A percentile compares a stretch with the other conserved stretches of the same genome.
Evolutionary conservation across 148 eudicot genomes (phyloP).

Genomic region (Nepenthes gracilis): DNA sequence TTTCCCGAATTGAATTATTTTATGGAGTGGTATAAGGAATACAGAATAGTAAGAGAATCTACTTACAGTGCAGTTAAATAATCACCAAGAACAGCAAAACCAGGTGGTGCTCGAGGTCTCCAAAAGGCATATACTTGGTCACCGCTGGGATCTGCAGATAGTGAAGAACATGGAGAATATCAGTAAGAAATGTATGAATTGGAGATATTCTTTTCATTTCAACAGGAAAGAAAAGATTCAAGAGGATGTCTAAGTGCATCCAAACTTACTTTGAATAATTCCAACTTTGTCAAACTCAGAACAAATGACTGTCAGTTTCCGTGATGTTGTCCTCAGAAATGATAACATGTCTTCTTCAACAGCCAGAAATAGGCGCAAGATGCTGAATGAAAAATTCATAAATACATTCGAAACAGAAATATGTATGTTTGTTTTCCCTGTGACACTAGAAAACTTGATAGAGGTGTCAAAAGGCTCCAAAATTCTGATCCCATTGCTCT

Average conservation of each 20-base stretch:
- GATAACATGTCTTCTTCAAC: slow-evolving; percentile 88
- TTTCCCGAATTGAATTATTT: neutral
- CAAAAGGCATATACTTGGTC: slow-evolving; percentile 77
- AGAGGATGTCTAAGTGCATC: slow-evolving; percentile 4
- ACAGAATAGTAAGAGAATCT: neutral
- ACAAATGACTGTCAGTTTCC: slow-evolving; percentile 73
- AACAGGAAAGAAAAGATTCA: slow-evolving; percentile 1
- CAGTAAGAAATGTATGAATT: neutral
- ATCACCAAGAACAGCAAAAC: slow-evolving; percentile 95
- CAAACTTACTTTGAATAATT: slow-evolving; percentile 52
- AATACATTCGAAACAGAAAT: slow-evolving; percentile 74
- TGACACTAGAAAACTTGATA: slow-evolving; percentile 56
- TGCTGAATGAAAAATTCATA: slow-evolving; percentile 95
- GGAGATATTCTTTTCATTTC: slow-evolving; percentile 1
- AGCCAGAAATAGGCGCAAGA: slow-evolving; percentile 82
- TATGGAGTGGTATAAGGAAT: neutral
- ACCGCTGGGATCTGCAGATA: slow-evolving; percentile 30
- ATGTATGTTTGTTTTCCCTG: slow-evolving; percentile 76
- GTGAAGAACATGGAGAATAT: slow-evolving; percentile 1
- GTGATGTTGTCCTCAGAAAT: slow-evolving; percentile 67
- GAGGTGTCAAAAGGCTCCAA: slow-evolving; percentile 96
- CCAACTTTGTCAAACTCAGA: slow-evolving; percentile 94
- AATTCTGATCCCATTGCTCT: slow-evolving; percentile 88
- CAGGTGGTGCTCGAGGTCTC: slow-evolving; percentile 98
- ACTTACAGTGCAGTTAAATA: slow-evolving; percentile 86